Evolutionary conservation across 2,329 filamentous ascomycete genomes (phyloP).

Genomic region (Myotisia sp.): DNA sequence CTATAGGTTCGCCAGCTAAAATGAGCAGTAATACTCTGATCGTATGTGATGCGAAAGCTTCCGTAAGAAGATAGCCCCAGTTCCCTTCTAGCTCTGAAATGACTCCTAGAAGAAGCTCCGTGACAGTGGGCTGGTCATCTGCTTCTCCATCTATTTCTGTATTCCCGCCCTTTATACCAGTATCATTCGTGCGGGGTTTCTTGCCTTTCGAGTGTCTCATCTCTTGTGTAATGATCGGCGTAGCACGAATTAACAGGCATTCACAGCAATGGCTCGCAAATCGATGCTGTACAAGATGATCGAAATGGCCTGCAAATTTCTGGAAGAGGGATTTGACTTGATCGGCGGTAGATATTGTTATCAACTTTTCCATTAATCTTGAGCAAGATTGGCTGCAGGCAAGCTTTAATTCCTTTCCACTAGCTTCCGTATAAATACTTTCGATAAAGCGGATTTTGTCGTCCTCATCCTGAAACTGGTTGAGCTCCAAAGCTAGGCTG

Average conservation of each 20-base stretch:
- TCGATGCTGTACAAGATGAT: constrained; percentile 80
- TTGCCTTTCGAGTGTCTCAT: constrained; percentile 33
- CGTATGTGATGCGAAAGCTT: constrained; percentile 80
- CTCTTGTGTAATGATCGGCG: constrained; percentile 64
- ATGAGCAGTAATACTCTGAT: constrained; percentile 75
- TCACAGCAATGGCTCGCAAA: constrained; percentile 98
- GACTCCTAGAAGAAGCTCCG: constrained; percentile 68
- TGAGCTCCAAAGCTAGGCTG: constrained; percentile 76
- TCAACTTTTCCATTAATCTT: constrained; percentile 77
- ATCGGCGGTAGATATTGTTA: constrained; percentile 58
- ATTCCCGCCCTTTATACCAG: constrained; percentile 28
- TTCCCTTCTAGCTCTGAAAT: constrained; percentile 79
- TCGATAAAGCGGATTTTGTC: constrained; percentile 58
- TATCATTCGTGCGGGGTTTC: constrained; percentile 14
- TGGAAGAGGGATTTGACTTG: constrained; percentile 81
- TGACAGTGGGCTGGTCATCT: constrained; percentile 49
- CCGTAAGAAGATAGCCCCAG: constrained; percentile 69
- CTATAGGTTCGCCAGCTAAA: constrained; percentile 66
- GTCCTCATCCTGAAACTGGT: constrained; percentile 68
- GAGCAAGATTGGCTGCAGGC: constrained; percentile 94
- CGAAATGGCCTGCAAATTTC: constrained; percentile 73
- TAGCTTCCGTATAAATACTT: constrained; percentile 73
- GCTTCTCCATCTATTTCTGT: constrained; percentile 32
- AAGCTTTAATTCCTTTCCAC: constrained; percentile 88
- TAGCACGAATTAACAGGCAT: constrained; percentile 72